These are phyloP conservation scores for Debaryomyces psychrophilus DNA, from an alignment of 1,139 yeast genomes.

Conservation along the genomic window DNA sequence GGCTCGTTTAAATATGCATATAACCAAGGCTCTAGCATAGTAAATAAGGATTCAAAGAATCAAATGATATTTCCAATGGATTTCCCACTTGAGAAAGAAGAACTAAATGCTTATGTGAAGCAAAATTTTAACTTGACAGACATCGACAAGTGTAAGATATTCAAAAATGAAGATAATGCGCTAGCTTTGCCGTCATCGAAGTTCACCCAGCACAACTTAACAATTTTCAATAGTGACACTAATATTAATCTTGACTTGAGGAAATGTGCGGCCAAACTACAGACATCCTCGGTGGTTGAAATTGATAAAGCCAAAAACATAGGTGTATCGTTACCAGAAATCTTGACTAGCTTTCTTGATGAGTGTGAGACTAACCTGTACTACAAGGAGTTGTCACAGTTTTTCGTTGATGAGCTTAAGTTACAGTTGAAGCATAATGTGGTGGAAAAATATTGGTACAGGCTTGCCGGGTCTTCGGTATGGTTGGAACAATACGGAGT, in stretches of 20 bases:
- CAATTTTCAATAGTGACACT: conserved; percentile 21
- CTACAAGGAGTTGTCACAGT: conserved; percentile 29
- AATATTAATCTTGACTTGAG: conserved; percentile 22
- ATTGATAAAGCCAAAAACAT: conserved; percentile 25
- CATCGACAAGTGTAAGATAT: conserved; percentile 4
- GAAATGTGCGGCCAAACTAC: conserved; percentile 19
- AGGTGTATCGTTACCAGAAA: conserved; percentile 24
- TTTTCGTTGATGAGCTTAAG: conserved; percentile 27
- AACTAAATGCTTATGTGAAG: conserved; percentile 18
- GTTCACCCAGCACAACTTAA: conserved; percentile 21
- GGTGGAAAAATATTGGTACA: conserved; percentile 38
- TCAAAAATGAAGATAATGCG: conserved; percentile 4
- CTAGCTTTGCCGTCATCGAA: conserved; percentile 10
- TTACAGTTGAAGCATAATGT: conserved; percentile 30
- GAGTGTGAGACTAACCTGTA: conserved; percentile 24
- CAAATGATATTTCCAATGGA: conserved; percentile 25
- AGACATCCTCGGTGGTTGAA: conserved; percentile 16
- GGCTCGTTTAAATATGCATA: conserved; percentile 18
- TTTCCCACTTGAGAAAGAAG: conserved; percentile 19
- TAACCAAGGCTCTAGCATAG: conserved; percentile 14
- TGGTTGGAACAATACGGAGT: conserved; percentile 46
- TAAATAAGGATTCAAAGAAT: conserved; percentile 18
- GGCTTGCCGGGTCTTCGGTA: conserved; percentile 44
- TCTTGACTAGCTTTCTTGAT: conserved; percentile 21
- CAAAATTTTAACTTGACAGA: conserved; percentile 9